These are phyloP conservation scores for Bipolaris zeicola DNA, from an alignment of 2,329 filamentous ascomycete species.

Conservation along the genomic window DNA sequence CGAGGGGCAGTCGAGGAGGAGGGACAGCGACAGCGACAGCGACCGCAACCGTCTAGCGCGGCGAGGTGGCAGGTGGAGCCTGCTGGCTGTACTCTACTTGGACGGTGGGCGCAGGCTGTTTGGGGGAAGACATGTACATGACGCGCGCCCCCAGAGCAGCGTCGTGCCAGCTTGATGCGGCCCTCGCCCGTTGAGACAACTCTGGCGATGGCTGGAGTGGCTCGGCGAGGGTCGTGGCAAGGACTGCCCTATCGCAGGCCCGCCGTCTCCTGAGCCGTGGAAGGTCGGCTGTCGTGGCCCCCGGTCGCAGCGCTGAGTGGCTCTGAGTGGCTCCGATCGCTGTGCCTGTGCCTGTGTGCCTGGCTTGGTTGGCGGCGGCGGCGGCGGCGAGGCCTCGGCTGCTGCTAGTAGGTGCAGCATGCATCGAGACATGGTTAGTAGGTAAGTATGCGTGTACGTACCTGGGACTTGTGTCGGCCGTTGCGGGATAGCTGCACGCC, in stretches of 20 bases:
- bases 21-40: conserved; percentile 3
- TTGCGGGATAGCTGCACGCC: conserved; percentile 4
- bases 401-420: not conserved
- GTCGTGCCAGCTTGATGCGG: conserved; percentile 37
- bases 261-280: conserved; percentile 26
- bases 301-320: conserved; percentile 18
- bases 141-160: conserved; percentile 14
- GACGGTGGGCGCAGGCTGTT: not conserved
- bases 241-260: conserved; percentile 25
- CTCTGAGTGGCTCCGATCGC: conserved; percentile 18
- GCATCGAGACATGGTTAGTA: too few species aligned
- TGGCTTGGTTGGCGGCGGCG: not conserved
- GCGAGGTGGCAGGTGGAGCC: conserved; percentile 6
- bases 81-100: conserved; percentile 5
- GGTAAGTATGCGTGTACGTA: not conserved
- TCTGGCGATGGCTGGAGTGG: conserved; percentile 14
- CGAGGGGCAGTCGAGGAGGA: conserved; percentile 14
- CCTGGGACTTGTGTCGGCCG: conserved; percentile 10
- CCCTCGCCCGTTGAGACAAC: conserved; percentile 28
- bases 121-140: conserved; percentile 5
- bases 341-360: not conserved
- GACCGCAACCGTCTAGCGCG: conserved; percentile 7
- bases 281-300: conserved; percentile 14
- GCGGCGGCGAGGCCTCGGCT: conserved; percentile 12
- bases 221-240: conserved; percentile 27